Base-by-base conservation (phyloP, 2,329 filamentous ascomycete species). In the Fusarium nematophilum region DNA sequence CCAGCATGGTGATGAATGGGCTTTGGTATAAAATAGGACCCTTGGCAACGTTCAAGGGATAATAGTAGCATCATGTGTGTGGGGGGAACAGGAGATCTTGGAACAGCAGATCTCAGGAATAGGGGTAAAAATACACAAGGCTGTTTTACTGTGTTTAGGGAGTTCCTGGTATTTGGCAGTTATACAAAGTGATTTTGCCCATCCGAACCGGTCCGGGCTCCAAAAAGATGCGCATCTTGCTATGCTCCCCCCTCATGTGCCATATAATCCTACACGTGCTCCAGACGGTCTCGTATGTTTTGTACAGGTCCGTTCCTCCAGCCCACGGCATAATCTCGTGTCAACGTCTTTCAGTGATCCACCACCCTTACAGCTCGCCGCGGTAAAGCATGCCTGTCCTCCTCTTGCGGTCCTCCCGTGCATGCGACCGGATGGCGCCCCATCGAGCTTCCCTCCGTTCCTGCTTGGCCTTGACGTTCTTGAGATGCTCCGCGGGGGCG, bases 351-450 rank as follows among this genome's bases (percentile, higher is more conserved):
- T 26, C 25, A 29, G 37, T 33, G 37, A 46, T 13, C 36, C 29
- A 18, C 18, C 23, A n/a, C n/a, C 23, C 21, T 70, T 78, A 86
- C 70, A 86, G 66, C 71, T 83, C 78, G 34, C 83, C 83, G 21
- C 75, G 74, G 59, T 81, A 79, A 45, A 87, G 66, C 78, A 87
- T 77, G 33, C 77, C 76, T 59, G 78, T 79, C 61, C 86, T 79
- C 76, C 81, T 83, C 68, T 75, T 70, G 62, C 82, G 76, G 36
- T 89, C 86, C 66, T 84, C 81, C 53, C 81, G 75, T 10, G 86
- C 86, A 69, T 80, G 78, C 25, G 74, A 74, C 72, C 81, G 79
- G 58, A 80, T 81, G 15, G 83, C 79, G 9, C 86, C 86, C 86
- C 86, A 89, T 45, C 81, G 73, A n/a, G 76, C 75, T 75, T 80